Evolutionary conservation across 2,329 filamentous ascomycete species (phyloP), one percentile per base, ranked within the genome.

Genomic region (Xylariaceae sp.): DNA sequence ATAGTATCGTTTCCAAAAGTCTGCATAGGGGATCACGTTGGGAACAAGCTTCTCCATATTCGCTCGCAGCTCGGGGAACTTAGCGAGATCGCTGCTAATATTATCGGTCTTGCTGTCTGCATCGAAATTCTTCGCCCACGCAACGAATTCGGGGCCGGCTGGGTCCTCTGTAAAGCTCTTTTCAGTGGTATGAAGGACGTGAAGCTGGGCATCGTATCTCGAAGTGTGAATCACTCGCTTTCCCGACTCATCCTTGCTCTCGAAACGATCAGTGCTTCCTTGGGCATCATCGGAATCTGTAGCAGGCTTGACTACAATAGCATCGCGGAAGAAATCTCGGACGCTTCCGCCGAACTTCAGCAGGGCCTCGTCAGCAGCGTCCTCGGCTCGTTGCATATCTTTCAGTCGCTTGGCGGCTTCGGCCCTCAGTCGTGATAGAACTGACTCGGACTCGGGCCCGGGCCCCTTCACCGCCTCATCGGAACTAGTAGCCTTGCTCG

Each of bases 41-140:
- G 95, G 95, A n/a, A 99, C 95, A 52, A 96, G 78, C 77, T 89
- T 92, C 81, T 97, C 95, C 93, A 99, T 98, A 0, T 92, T 92
- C 21, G 82, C 76, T 65, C 93, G 82, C 66, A 99, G 77, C 74
- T 98, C 93, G 9, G 88, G 85, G 69, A 96, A 96, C 71, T 89
- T 91, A 63, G 93, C 87, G 64, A 99, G 73, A 73, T 99, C 92
- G 57, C 78, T 79, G 46, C 88, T 86, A 64, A 99, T 96, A 50
- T 88, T 87, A 18, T 88, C 87, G 1, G 95, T 98, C 82, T 93
- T 93, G 69, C 82, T 82, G 50, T 93, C 92, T 14, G 90, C 85
- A 65, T 93, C 85, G 70, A 98, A 98, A 0, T 79, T 80, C 60
- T 84, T 79, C 52, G 83, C 81, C 87, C 93, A 98, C 3, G 78